Conservation (phyloP, 2,329 filamentous ascomycete species). For the Aspergillus cejpii region DNA sequence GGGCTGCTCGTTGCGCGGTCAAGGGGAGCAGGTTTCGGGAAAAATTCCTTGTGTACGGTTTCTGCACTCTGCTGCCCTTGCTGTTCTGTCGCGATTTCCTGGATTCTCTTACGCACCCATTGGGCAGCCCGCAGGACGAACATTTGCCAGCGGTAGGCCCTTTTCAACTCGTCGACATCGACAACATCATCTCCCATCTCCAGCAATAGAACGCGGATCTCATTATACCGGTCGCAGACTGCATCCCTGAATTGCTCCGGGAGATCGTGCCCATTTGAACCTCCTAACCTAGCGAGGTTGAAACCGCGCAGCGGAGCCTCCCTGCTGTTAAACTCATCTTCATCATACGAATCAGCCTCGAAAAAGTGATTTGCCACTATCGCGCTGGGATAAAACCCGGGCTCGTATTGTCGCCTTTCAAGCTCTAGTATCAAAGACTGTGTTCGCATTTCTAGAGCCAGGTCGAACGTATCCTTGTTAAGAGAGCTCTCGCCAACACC, state of each 20-base stretch:
- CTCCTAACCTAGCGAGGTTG: constrained; percentile 31
- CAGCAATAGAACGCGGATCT: constrained; percentile 34
- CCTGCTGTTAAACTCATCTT: constrained; percentile 10
- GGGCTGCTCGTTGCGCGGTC: not conserved
- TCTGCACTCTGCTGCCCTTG: constrained; percentile 40
- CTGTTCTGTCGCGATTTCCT: constrained; percentile 43
- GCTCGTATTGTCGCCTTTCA: constrained; percentile 25
- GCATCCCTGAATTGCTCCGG: constrained; percentile 29
- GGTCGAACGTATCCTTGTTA: constrained; percentile 39
- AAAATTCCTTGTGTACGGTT: constrained; percentile 24
- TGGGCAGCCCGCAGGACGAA: constrained; percentile 42
- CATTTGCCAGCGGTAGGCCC: constrained; percentile 45
- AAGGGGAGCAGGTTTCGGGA: constrained; percentile 4
- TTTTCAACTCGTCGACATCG: constrained; percentile 42
- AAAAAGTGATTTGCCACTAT: constrained; percentile 42
- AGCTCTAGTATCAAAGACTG: constrained; percentile 48
- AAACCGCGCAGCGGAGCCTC: constrained; percentile 22
- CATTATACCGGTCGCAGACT: constrained; percentile 35
- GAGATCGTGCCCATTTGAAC: constrained; percentile 34
- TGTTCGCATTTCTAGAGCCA: constrained; percentile 51
- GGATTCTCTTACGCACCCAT: constrained; percentile 44
- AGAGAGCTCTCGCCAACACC: constrained; percentile 37
- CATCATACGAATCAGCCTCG: constrained; percentile 14
- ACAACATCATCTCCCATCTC: constrained; percentile 31
- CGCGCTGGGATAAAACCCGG: constrained; percentile 36